These are phyloP conservation scores for Allantophomopsis lycopodina DNA, from an alignment of 2,329 filamentous ascomycete species.

Conservation along the genomic window DNA sequence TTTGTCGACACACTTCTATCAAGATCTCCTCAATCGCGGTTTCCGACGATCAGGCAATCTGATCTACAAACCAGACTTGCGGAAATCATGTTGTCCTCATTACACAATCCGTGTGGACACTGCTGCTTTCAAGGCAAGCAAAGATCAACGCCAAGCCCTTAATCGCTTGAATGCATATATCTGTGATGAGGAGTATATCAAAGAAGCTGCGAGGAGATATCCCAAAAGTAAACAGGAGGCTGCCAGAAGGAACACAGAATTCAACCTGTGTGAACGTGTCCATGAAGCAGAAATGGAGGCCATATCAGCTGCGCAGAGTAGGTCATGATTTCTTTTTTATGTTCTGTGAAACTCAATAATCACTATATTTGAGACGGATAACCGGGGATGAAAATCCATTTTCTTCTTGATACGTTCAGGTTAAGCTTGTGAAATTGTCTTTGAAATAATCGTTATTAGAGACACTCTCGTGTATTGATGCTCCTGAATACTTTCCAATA, in stretches of 20 bases:
- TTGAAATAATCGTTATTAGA: too few relatives aligned
- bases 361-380: too few relatives aligned
- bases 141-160: slow-evolving; percentile 61
- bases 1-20: slow-evolving; percentile 54
- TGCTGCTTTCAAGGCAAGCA: slow-evolving; percentile 46
- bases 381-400: too few relatives aligned
- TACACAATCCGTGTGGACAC: slow-evolving; percentile 70
- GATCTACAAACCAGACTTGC: slow-evolving; percentile 67
- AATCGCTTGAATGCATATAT: slow-evolving; percentile 66
- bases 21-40: slow-evolving; percentile 57
- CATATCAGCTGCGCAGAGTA: slow-evolving; percentile 17
- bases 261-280: slow-evolving; percentile 51
- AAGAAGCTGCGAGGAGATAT: slow-evolving; percentile 46
- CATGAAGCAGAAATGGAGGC: slow-evolving; percentile 51
- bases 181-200: slow-evolving; percentile 52
- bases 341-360: too few relatives aligned
- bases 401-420: too few relatives aligned
- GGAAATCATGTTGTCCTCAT: slow-evolving; percentile 78
- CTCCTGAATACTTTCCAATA: too few relatives aligned
- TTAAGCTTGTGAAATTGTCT: too few relatives aligned
- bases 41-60: slow-evolving; percentile 64
- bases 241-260: slow-evolving; percentile 50
- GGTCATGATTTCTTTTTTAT: too few relatives aligned
- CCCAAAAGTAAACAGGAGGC: slow-evolving; percentile 55
- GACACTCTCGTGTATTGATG: too few relatives aligned